Base-by-base conservation (phyloP, 2,329 filamentous ascomycete genomes). In the Fusarium sp. region DNA sequence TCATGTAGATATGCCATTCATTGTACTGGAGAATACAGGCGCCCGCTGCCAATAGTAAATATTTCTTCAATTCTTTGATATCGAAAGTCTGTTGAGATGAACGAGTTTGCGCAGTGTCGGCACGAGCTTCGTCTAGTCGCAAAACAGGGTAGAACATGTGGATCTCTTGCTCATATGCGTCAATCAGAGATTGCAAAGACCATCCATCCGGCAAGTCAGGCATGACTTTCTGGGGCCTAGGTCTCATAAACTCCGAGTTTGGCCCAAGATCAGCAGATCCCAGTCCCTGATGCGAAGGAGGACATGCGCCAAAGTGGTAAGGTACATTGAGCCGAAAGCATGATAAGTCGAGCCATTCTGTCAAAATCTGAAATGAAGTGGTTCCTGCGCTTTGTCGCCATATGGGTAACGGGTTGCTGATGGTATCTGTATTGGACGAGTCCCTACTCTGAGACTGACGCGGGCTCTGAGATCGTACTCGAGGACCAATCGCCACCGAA, bases 301-400 rank as follows among this genome's bases (percentile, higher is more conserved):
- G 28, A 8, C 31, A 63, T 0, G 48, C 39, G 3, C 59, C 59
- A n/a, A 63, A 63, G 14, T 63, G 59, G 26, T 63, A 63, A 0
- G 59, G 59, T 8, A 63, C 36, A 5, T 61, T 56, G 0, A 63
- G 24, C 6, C 59, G 58, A 9, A 56, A 63, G 3, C 48, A 63
- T 6, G 59, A 61, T 2, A 63, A 26, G 3, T 63, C 59, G 0
- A 63, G 36, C 59, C 59, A 63, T 5, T 63, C 59, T 0, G 59
- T 63, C 20, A 63, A 33, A 2, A 63, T 20, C 1, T 63, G 59
- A 1, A 63, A 63, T 2, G 59, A 63, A 0, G 58, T 63, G 0
- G 42, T 63, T 0, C 59, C 59, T 0, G 59, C 45, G 3, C 59
- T 63, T 3, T 63, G 59, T 6, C 36, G 18, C 31, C n/a, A 42